phyloP scores from a whole-genome alignment of 331 rosid species.

The Malus hybrid region DNA sequence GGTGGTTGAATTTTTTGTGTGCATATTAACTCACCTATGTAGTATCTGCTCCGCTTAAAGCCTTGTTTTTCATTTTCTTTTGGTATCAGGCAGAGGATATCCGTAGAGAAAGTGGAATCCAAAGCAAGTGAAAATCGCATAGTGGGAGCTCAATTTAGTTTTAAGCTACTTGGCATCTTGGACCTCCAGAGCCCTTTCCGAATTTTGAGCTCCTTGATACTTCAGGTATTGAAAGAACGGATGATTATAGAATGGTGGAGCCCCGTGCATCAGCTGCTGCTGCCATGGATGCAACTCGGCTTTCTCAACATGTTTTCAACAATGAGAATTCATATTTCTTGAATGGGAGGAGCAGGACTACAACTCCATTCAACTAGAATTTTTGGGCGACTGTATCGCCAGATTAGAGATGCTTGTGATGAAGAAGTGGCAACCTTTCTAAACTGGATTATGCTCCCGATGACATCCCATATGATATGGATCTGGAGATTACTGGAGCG shows the following conservation, averaged over 20 bases:
- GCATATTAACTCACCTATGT: no score
- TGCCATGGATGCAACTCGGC: conserved; percentile 42
- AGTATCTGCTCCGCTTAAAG: no score
- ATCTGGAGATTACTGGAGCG: conserved; percentile 61
- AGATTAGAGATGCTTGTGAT: conserved; percentile 46
- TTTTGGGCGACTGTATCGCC: conserved; percentile 66
- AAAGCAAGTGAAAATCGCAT: conserved; percentile 28
- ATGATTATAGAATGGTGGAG: conserved; percentile 42
- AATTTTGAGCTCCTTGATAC: conserved; percentile 32
- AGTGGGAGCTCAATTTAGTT: conserved; percentile 63
- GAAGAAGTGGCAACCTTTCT: conserved; percentile 33
- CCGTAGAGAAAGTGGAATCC: conserved; percentile 34
- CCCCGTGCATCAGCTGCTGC: conserved; percentile 71
- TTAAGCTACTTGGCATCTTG: conserved; percentile 70
- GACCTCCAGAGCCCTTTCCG: conserved; percentile 73
- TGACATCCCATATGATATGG: conserved; percentile 51
- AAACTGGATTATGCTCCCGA: conserved; percentile 16
- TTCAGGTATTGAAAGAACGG: conserved; percentile 13
- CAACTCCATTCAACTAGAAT: conserved; percentile 59
- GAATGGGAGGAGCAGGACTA: conserved; percentile 65
- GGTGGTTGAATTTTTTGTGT: no score
- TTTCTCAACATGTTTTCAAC: conserved; percentile 37
- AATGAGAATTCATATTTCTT: conserved; percentile 42
- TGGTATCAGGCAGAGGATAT: neutral
- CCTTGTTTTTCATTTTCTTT: no score